Evolutionary conservation across 805 yeast species (phyloP), one percentile per base, ranked within the genome.

Genomic region (Yamadazyma insecticola): DNA sequence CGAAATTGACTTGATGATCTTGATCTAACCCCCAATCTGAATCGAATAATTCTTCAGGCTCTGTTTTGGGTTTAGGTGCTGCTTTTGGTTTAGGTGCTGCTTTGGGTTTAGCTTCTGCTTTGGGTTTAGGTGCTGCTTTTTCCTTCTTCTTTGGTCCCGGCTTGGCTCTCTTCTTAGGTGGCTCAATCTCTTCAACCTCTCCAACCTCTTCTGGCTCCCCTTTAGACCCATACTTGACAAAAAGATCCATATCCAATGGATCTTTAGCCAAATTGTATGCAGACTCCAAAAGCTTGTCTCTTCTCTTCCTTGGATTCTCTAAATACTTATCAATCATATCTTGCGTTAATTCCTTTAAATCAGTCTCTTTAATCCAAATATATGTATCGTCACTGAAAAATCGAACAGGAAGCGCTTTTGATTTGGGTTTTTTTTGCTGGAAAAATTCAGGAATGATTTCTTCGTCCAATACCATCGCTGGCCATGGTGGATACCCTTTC

Each of bases 401-500:
- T 36, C 83, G 66, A 11, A 82, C 87, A 57, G 83, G 74, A 50
- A 66, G 8, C 16, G 45, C 46, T 24, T 54, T 48, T 19, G 57
- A 43, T 42, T 73, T 73, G 11, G 86, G 84, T 35, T 66, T 71
- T 38, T 65, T 69, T 12, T 56, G 52, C 16, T 57, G 41, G 17
- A 84, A 73, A 43, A 67, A 60, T 13, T 61, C 72, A 1, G 95
- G 92, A 5, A 85, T 63, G 6, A 74, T 54, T 12, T 69, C 66
- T 37, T 63, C 72, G 1, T 78, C 80, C 4, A 85, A 70, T 4
- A 84, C 77, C 76, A 85, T 78, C 2, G 89, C 88, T 0, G 96
- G 96, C 96, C 96, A 86, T 24, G 89, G 81, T 2, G 95, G 84
- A 50, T 78, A 86, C 6, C 95, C 94, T 48, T 84, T 86, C 28